Evolutionary conservation across 331 rosid species (phyloP), one percentile per base, ranked within the genome.

Genomic region (Pyracantha coccinea): DNA sequence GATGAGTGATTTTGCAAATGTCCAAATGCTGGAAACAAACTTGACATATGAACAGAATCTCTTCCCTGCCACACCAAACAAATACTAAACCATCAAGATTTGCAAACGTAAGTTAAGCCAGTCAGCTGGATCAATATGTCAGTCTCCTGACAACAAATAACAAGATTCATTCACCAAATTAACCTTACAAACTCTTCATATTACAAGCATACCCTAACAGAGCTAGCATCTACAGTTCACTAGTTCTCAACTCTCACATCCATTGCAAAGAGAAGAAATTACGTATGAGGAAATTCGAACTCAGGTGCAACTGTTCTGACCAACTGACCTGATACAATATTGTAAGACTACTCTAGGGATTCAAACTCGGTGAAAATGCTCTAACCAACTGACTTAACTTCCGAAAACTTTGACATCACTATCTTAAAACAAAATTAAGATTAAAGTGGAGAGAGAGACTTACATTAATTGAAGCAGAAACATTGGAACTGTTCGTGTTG

Each of bases 21-120:
- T 75, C 97, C 96, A 80, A 90, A 92, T 47, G 85, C 75, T 17
- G 96, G 83, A 79, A 92, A 92, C 85, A 95, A 71, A 54, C 73
- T 89, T 7, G 81, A 73, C 87, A 89, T 83, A 0, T 86, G 92
- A 81, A 80, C 79, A 58, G 98, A 85, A 76, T 88, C 95, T 69
- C 96, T 85, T 73, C 81, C 96, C 92, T 92, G 88, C 75, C 27
- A 74, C 8, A 44, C 13, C 65, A 32, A 2, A 8, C 58, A 74
- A 69, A 5, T 64, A 75, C 21, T 50, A 69, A n/a, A 7, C 17
- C 21, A 8, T 59, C 28, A 69, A 6, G 57, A 52, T 52, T 17
- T 17, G 21, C 57, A 52, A 7, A 52, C 21, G 21, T 17, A 52
- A 7, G 20, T 52, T 6, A 52, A 0, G 0, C 1, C 57, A 52